phyloP scores from a whole-genome alignment of 345 rosid genomes.

The Eutrema japonicum region DNA sequence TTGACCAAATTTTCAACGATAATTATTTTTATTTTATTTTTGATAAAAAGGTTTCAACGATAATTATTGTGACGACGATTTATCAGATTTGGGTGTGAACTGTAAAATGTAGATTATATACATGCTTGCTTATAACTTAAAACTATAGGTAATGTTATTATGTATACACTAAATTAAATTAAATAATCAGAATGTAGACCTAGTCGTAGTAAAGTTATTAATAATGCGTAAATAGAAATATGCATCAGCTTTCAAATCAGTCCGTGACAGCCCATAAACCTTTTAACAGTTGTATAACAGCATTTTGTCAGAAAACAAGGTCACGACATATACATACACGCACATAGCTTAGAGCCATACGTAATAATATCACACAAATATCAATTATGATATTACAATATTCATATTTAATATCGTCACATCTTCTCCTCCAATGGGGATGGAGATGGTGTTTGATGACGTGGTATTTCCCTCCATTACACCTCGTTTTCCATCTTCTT shows the following conservation, averaged over 20 bases:
- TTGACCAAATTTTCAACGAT: conserved; percentile 1
- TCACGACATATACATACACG: conserved; percentile 41
- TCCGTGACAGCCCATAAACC: conserved; percentile 43
- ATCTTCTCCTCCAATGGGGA: conserved; percentile 32
- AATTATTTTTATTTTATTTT: neutral
- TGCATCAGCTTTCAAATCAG: conserved; percentile 40
- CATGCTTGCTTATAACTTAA: neutral
- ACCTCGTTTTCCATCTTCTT: conserved; percentile 24
- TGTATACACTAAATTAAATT: neutral
- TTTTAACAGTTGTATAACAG: conserved; percentile 46
- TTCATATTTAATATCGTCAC: conserved; percentile 15
- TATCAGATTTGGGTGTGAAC: neutral
- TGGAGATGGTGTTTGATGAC: conserved; percentile 14
- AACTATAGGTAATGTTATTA: neutral
- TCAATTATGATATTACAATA: conserved; percentile 26
- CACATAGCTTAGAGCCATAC: conserved; percentile 36
- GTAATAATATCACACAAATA: conserved; percentile 29
- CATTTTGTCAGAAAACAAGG: conserved; percentile 48
- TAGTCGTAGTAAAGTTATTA: neutral
- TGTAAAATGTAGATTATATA: conserved; percentile 1
- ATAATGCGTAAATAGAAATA: conserved; percentile 5
- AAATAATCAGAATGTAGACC: neutral
- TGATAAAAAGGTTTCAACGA: neutral
- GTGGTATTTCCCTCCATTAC: conserved; percentile 37
- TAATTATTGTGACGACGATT: neutral